Conservation (phyloP, 2,329 filamentous ascomycete species). For the Penicillium hordei region DNA sequence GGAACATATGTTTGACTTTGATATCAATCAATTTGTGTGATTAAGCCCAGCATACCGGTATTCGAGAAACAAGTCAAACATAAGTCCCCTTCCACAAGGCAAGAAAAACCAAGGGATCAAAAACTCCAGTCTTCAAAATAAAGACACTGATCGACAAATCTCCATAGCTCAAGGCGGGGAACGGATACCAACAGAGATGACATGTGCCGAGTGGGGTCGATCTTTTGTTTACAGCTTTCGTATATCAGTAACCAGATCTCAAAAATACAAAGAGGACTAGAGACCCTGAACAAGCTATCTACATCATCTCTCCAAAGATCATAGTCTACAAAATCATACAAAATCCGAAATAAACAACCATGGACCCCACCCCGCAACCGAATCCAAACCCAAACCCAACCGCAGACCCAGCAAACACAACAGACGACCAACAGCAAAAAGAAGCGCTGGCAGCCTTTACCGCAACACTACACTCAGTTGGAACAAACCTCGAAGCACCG, state of each 20-base stretch:
- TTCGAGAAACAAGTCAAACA: background rate
- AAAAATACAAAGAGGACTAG: too few relatives aligned
- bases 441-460: conserved; percentile 48
- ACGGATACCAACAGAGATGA: too few relatives aligned
- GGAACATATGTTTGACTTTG: background rate
- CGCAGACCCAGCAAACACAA: conserved; percentile 1
- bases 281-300: too few relatives aligned
- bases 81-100: background rate
- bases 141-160: background rate
- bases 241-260: too few relatives aligned
- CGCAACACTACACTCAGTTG: conserved; percentile 45
- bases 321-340: too few relatives aligned
- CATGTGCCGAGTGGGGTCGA: too few relatives aligned
- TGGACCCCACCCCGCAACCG: background rate
- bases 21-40: background rate
- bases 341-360: background rate
- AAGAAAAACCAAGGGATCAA: background rate
- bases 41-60: background rate
- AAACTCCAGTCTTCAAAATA: too few relatives aligned
- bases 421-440: conserved; percentile 34
- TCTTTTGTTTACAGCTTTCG: too few relatives aligned
- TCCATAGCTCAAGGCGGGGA: too few relatives aligned
- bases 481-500: conserved; percentile 52
- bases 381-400: conserved; percentile 6
- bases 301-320: too few relatives aligned